Conservation (phyloP, 176 grass and related monocot species). For the Zoysia japonica region DNA sequence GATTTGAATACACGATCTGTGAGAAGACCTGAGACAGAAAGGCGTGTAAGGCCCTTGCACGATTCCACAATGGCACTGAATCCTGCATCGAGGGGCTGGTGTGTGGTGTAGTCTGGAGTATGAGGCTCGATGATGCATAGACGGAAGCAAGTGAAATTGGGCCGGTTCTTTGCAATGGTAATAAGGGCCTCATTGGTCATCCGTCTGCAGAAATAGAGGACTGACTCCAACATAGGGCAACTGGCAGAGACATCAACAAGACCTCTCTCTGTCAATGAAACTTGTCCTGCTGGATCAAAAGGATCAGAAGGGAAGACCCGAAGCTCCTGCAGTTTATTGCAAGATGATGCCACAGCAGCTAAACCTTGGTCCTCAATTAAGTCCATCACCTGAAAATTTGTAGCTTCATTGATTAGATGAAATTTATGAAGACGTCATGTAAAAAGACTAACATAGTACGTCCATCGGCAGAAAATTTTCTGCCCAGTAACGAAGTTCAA, state of each 20-base stretch:
- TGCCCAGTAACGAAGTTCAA: no score
- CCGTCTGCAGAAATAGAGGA: conserved; percentile 60
- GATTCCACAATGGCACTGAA: conserved; percentile 68
- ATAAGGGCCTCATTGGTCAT: conserved; percentile 74
- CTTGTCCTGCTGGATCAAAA: conserved; percentile 35
- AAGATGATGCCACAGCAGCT: conserved; percentile 59
- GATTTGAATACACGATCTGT: conserved; percentile 66
- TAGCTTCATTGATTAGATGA: conserved; percentile 15
- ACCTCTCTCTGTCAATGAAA: conserved; percentile 67
- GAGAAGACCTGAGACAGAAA: conserved; percentile 67
- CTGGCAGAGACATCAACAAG: conserved; percentile 63
- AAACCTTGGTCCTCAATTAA: conserved; percentile 65
- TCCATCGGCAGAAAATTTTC: no score
- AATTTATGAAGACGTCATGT: not conserved
- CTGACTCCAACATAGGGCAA: conserved; percentile 65
- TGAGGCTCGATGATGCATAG: conserved; percentile 65
- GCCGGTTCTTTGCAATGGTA: conserved; percentile 56
- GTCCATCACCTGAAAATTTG: conserved; percentile 64
- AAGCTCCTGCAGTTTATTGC: conserved; percentile 69
- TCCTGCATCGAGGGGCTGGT: conserved; percentile 58
- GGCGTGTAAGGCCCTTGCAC: conserved; percentile 59
- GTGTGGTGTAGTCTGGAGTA: conserved; percentile 54
- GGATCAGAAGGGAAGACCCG: conserved; percentile 68
- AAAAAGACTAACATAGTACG: not conserved
- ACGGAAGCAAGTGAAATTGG: conserved; percentile 64